A percentile compares a stretch with the other conserved stretches of the same genome.
Evolutionary conservation across 331 rosid species (phyloP).

Genomic region (Stylosanthes scabra): DNA sequence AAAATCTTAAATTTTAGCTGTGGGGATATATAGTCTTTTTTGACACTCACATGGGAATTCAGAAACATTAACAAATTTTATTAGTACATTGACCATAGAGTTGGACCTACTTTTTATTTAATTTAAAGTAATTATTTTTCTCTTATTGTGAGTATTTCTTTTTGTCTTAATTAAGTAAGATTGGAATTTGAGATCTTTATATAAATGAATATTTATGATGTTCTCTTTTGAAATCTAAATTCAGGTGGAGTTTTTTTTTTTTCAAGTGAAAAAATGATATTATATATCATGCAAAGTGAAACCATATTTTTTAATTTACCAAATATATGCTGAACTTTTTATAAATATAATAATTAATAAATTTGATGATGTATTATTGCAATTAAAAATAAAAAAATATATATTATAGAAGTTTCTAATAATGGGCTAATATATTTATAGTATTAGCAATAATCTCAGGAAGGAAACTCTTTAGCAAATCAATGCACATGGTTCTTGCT

Average conservation of each 20-base stretch:
- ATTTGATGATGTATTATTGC: no score
- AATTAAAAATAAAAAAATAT: no score
- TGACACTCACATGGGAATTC: slow-evolving; percentile 13
- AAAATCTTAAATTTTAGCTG: slow-evolving; percentile 7
- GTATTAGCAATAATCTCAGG: no score
- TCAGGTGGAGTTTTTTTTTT: no score
- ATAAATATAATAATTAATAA: no score
- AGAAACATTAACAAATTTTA: slow-evolving; percentile 9
- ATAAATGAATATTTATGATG: background rate
- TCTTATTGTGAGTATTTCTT: background rate
- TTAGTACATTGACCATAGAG: background rate
- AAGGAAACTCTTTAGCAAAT: no score
- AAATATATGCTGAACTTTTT: no score
- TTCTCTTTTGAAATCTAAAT: background rate
- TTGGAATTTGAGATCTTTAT: background rate
- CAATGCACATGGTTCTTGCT: background rate
- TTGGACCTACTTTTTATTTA: background rate
- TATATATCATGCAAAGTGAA: no score
- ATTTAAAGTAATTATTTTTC: background rate
- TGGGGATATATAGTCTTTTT: background rate
- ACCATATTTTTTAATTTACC: no score
- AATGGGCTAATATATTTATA: no score
- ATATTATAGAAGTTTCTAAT: no score
- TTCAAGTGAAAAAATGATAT: no score
- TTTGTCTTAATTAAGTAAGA: background rate